These are phyloP conservation scores for Russula sp. DNA, from an alignment of 768 basidiomycete genomes.

Conservation along the genomic window DNA sequence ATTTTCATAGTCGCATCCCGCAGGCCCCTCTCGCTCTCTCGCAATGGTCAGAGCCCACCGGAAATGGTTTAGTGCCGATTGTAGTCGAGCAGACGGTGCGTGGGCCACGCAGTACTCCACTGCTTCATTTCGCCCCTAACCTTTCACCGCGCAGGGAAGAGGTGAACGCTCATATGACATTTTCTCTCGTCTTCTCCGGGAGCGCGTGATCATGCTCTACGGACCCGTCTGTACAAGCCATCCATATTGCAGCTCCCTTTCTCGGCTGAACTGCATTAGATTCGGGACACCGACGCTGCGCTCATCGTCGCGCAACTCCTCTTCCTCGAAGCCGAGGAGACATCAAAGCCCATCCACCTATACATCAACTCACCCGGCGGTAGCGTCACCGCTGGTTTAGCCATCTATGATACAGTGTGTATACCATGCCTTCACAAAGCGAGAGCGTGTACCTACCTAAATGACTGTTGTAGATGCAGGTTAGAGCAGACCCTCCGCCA, in stretches of 20 bases:
- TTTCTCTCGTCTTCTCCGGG: slow-evolving; percentile 86
- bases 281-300: slow-evolving; percentile 84
- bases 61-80: slow-evolving; percentile 73
- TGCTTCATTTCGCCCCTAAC: slow-evolving; percentile 14
- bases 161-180: slow-evolving; percentile 94
- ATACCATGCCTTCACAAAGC: background rate
- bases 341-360: slow-evolving; percentile 88
- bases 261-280: slow-evolving; percentile 40
- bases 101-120: background rate
- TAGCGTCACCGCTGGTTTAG: slow-evolving; percentile 90
- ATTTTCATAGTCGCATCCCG: background rate
- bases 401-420: slow-evolving; percentile 94
- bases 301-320: slow-evolving; percentile 87
- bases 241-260: background rate
- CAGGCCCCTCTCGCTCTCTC: slow-evolving; percentile 45
- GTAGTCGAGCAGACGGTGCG: slow-evolving; percentile 88
- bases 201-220: slow-evolving; percentile 93
- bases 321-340: slow-evolving; percentile 94
- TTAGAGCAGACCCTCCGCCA: slow-evolving; percentile 52
- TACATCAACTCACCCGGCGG: slow-evolving; percentile 98
- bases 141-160: slow-evolving; percentile 47
- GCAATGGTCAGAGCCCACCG: slow-evolving; percentile 36
- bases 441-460: background rate
- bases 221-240: slow-evolving; percentile 61
- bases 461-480: slow-evolving; percentile 37